phyloP scores from a whole-genome alignment of 2,329 filamentous ascomycete species.

The Claviceps spartinae region DNA sequence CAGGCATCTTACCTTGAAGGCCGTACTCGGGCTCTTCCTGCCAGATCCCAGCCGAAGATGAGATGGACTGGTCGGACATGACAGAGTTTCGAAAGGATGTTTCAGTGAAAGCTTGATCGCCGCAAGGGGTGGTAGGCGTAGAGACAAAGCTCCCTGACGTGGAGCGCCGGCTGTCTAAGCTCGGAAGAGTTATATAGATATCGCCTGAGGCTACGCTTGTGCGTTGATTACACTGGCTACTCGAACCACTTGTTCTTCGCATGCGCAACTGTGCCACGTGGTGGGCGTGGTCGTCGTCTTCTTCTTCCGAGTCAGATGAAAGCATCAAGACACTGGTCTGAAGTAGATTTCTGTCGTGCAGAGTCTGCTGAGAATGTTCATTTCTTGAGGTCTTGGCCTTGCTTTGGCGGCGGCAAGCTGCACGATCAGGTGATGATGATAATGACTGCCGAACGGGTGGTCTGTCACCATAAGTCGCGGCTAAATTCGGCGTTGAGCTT shows the following conservation, averaged over 20 bases:
- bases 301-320: conserved; percentile 44
- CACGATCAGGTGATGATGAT: conserved; percentile 22
- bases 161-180: conserved; percentile 5
- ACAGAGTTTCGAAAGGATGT: conserved; percentile 17
- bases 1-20: conserved; percentile 25
- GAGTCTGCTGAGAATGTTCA: conserved; percentile 25
- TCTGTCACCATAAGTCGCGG: not conserved
- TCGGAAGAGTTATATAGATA: conserved; percentile 30
- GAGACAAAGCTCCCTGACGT: conserved; percentile 7
- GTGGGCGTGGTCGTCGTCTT: conserved; percentile 13
- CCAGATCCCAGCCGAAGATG: conserved; percentile 21
- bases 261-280: conserved; percentile 1
- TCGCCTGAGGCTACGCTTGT: conserved; percentile 26
- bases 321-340: conserved; percentile 43
- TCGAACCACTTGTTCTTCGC: conserved; percentile 8
- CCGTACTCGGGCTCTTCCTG: conserved; percentile 18
- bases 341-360: conserved; percentile 37
- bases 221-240: conserved; percentile 22
- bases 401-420: conserved; percentile 40
- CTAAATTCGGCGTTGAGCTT: conserved; percentile 7
- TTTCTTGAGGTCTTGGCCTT: conserved; percentile 36
- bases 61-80: conserved; percentile 25
- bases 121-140: conserved; percentile 14
- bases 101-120: conserved; percentile 13
- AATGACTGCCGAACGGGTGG: conserved; percentile 13